phyloP scores from a whole-genome alignment of 2,329 filamentous ascomycete species.

The Botryotinia narcissicola region DNA sequence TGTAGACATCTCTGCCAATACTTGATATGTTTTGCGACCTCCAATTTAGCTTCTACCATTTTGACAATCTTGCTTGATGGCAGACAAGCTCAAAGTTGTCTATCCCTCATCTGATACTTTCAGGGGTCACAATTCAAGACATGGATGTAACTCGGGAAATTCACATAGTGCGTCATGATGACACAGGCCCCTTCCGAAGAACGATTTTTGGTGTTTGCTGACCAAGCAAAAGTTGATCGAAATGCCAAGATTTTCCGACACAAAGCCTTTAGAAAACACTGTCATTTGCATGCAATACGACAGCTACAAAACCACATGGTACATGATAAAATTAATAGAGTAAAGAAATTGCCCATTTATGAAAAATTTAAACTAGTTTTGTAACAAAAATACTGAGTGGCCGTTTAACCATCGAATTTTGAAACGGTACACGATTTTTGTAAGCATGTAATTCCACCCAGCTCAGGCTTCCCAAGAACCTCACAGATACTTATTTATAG shows the following conservation, averaged over 20 bases:
- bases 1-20: constrained; percentile 92
- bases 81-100: not conserved
- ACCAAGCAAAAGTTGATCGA: not conserved
- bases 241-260: not conserved
- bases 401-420: not conserved
- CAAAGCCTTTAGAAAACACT: not conserved
- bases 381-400: not conserved
- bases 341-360: accelerated
- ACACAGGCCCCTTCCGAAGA: not conserved
- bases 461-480: not conserved
- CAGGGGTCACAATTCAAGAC: constrained; percentile 3
- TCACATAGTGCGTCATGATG: not conserved
- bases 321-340: not conserved
- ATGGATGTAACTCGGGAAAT: not conserved
- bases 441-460: not conserved
- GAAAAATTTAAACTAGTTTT: accelerated
- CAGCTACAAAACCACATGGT: accelerated
- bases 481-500: not conserved
- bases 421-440: not conserved
- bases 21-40: constrained; percentile 70
- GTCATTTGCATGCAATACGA: accelerated
- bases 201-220: not conserved
- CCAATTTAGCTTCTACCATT: constrained; percentile 43
- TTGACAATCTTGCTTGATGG: not conserved
- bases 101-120: constrained; percentile 4